Evolutionary conservation across 345 rosid species (phyloP).

Genomic region (Litchi chinensis): DNA sequence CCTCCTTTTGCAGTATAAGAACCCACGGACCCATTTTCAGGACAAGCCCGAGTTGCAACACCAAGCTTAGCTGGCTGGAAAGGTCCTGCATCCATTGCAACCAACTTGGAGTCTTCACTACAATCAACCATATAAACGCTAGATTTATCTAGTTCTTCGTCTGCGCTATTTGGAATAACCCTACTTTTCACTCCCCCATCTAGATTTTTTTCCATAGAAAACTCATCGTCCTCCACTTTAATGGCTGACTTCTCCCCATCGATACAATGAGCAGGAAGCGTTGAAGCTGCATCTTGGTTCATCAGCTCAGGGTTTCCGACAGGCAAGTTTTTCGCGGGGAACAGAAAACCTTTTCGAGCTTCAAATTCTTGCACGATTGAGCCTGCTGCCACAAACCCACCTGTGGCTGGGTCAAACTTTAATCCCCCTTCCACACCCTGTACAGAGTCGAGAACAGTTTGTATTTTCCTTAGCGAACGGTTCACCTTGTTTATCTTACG

Average conservation of each 20-base stretch:
- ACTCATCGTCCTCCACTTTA: conserved; percentile 61
- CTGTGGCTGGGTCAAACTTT: conserved; percentile 68
- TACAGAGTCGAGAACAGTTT: conserved; percentile 81
- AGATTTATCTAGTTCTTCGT: conserved; percentile 19
- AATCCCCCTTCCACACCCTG: conserved; percentile 87
- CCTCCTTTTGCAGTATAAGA: conserved; percentile 29
- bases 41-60: conserved; percentile 37
- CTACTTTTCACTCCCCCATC: conserved; percentile 18
- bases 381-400: conserved; percentile 69
- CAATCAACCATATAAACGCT: conserved; percentile 22
- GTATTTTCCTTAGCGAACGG: conserved; percentile 74
- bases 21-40: conserved; percentile 29
- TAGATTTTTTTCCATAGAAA: conserved; percentile 29
- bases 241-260: conserved; percentile 36
- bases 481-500: conserved; percentile 93
- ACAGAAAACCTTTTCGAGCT: conserved; percentile 30
- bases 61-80: conserved; percentile 28
- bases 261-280: conserved; percentile 18
- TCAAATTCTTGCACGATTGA: conserved; percentile 46
- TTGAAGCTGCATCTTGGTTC: conserved; percentile 13
- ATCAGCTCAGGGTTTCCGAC: conserved; percentile 29
- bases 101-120: conserved; percentile 36
- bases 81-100: conserved; percentile 29
- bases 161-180: conserved; percentile 17
- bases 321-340: conserved; percentile 29